Conservation (phyloP, 2,329 filamentous ascomycete genomes). For the Talaromyces sp. region DNA sequence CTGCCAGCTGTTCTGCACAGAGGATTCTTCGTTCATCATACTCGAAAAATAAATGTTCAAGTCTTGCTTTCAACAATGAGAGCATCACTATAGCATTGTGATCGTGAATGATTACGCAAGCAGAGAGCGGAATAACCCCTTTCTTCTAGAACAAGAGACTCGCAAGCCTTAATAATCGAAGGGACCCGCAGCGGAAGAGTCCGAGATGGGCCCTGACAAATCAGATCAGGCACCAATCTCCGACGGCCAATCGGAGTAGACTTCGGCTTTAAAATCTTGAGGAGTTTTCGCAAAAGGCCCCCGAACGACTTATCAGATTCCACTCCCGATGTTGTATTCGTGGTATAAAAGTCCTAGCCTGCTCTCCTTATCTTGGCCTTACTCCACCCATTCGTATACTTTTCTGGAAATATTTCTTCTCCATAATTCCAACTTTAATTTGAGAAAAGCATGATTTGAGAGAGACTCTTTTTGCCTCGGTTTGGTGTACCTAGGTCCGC, state of each 20-base stretch:
- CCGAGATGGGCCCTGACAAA: background rate
- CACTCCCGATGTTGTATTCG: background rate
- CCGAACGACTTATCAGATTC: background rate
- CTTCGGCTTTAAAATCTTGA: background rate
- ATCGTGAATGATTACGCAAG: too few relatives aligned
- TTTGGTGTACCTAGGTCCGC: background rate
- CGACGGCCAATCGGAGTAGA: background rate
- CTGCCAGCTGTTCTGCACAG: background rate
- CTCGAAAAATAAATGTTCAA: background rate
- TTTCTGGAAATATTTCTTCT: background rate
- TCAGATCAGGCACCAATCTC: background rate
- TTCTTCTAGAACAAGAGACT: background rate
- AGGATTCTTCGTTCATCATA: background rate
- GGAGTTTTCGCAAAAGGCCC: background rate
- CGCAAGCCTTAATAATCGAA: background rate
- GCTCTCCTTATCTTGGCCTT: background rate
- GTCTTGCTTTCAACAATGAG: too few relatives aligned
- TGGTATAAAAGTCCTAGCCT: background rate
- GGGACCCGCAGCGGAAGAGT: slow-evolving; percentile 4
- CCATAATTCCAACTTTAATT: background rate
- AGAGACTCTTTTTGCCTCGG: background rate
- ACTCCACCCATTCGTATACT: background rate
- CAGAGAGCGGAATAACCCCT: background rate
- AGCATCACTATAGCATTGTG: too few relatives aligned
- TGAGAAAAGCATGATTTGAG: background rate